phyloP scores from a whole-genome alignment of 352 stramenopile species.

The Phytophthora tentaculata region DNA sequence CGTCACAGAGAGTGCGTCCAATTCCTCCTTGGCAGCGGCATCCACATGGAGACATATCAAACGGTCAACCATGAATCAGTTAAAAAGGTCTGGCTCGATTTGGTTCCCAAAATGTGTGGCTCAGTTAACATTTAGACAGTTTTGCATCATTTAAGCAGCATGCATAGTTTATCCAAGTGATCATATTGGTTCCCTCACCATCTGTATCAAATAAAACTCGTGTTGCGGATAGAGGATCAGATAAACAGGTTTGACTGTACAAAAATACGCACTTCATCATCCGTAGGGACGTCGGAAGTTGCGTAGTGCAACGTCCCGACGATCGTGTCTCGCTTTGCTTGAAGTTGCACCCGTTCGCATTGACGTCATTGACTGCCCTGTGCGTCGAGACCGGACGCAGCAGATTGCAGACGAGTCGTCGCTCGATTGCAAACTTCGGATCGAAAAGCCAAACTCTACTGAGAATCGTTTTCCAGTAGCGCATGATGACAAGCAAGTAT shows the following conservation, averaged over 20 bases:
- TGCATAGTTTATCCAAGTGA: no score
- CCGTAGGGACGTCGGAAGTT: background rate
- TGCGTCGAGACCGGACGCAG: constrained; percentile 14
- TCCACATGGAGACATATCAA: no score
- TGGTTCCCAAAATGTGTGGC: no score
- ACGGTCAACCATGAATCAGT: no score
- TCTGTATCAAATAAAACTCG: no score
- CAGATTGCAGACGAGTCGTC: constrained; percentile 17
- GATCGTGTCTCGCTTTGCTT: constrained; percentile 18
- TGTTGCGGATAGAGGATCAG: no score
- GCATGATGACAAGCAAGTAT: background rate
- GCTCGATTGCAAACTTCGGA: constrained; percentile 4
- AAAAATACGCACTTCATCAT: constrained; percentile 4
- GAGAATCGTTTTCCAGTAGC: constrained; percentile 3
- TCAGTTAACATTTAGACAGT: no score
- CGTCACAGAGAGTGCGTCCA: no score
- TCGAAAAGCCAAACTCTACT: background rate
- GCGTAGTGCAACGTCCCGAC: constrained; percentile 13
- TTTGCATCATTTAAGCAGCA: no score
- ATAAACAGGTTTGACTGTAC: background rate
- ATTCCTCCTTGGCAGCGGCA: no score
- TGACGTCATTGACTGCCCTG: constrained; percentile 20
- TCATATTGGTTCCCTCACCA: no score
- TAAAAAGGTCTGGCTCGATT: no score
- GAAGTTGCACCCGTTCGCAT: constrained; percentile 16